These are phyloP conservation scores for Yamadazyma triangularis DNA, from an alignment of 1,139 yeast genomes.

Conservation along the genomic window DNA sequence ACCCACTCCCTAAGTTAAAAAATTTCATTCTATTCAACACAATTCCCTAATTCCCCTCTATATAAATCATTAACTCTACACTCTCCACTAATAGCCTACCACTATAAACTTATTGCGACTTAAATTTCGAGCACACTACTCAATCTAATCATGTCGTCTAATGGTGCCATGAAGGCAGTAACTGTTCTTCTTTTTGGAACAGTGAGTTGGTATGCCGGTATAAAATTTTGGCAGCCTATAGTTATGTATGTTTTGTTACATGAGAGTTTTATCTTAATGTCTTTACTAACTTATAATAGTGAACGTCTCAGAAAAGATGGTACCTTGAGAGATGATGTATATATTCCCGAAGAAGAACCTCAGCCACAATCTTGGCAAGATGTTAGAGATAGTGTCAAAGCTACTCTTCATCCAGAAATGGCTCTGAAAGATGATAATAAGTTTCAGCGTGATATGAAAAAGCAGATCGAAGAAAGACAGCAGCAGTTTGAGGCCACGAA, in stretches of 20 bases:
- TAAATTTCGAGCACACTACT: too few relatives aligned
- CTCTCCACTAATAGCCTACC: too few relatives aligned
- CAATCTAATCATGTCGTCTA: constrained; percentile 26
- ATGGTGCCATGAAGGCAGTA: constrained; percentile 18
- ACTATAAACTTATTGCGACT: too few relatives aligned
- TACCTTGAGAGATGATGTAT: constrained; percentile 54
- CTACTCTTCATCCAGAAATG: constrained; percentile 18
- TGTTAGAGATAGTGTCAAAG: constrained; percentile 23
- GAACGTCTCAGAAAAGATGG: constrained; percentile 70
- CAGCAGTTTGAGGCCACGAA: too few relatives aligned
- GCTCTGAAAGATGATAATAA: constrained; percentile 5
- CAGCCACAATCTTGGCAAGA: constrained; percentile 40
- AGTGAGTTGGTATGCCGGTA: constrained; percentile 48
- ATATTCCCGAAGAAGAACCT: constrained; percentile 40
- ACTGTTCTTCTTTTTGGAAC: constrained; percentile 29
- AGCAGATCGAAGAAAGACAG: constrained; percentile 2
- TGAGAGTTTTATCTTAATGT: too few relatives aligned
- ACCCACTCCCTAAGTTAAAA: too few relatives aligned
- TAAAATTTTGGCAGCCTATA: constrained; percentile 70
- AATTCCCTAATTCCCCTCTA: too few relatives aligned
- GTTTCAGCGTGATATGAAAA: constrained; percentile 5
- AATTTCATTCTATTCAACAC: too few relatives aligned
- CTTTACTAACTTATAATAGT: too few relatives aligned
- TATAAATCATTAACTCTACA: too few relatives aligned
- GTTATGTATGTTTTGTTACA: constrained; percentile 57